These are phyloP conservation scores for Suillus spraguei DNA, from an alignment of 768 basidiomycete species.

Conservation along the genomic window DNA sequence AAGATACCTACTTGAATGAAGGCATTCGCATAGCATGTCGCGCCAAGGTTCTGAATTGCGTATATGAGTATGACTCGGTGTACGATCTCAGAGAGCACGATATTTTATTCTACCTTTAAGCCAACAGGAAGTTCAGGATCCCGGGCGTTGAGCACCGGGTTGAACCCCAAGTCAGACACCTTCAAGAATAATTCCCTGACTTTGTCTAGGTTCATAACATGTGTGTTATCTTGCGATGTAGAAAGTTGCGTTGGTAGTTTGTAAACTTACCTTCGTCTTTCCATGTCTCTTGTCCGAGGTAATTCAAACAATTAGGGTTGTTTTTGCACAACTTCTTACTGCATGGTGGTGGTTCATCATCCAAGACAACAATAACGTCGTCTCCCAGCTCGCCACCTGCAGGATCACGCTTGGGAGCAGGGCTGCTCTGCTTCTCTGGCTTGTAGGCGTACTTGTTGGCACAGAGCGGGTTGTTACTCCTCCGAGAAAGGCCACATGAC, in stretches of 20 bases:
- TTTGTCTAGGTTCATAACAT: constrained; percentile 41
- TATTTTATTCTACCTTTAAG: constrained; percentile 54
- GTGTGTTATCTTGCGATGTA: constrained; percentile 9
- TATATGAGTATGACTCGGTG: constrained; percentile 11
- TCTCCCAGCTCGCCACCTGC: constrained; percentile 51
- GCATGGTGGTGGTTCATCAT: constrained; percentile 62
- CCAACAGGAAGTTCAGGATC: constrained; percentile 69
- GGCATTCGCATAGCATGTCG: constrained; percentile 96
- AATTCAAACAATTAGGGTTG: constrained; percentile 87
- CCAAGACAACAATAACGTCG: constrained; percentile 71
- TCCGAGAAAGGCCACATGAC: constrained; percentile 66
- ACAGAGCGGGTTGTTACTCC: constrained; percentile 56
- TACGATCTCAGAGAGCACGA: constrained; percentile 1
- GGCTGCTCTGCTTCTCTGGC: constrained; percentile 20
- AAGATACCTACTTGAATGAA: constrained; percentile 72
- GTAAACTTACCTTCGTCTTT: constrained; percentile 60
- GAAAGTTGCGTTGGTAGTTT: constrained; percentile 17
- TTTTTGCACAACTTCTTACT: constrained; percentile 64
- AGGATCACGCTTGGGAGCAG: constrained; percentile 14
- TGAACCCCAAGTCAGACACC: constrained; percentile 49
- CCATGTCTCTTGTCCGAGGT: constrained; percentile 84
- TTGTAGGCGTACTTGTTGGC: constrained; percentile 51
- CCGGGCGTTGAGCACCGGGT: constrained; percentile 55
- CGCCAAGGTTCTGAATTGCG: constrained; percentile 80
- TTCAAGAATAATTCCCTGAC: constrained; percentile 55